Percentiles rank a stretch among this genome's conserved stretches.
These are phyloP conservation scores for Coemansia sp. DNA, from an alignment of 192 early-diverging fungal genomes.

Conservation along the genomic window DNA sequence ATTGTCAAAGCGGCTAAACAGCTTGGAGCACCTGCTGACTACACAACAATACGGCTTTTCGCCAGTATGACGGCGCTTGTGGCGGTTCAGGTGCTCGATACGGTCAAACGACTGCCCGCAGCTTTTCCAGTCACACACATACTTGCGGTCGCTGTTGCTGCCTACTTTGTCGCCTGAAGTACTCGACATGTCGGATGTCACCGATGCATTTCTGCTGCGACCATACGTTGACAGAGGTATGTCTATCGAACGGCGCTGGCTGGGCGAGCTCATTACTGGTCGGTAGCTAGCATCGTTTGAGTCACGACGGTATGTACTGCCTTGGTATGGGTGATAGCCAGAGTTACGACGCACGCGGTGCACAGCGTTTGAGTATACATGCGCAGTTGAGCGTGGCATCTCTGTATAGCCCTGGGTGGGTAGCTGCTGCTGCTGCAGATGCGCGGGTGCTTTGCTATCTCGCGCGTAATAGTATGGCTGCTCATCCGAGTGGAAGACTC, in stretches of 20 bases:
- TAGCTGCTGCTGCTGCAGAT: slow-evolving; percentile 15
- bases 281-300: not conserved
- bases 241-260: not conserved
- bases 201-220: slow-evolving; percentile 21
- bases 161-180: slow-evolving; percentile 15
- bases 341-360: slow-evolving; percentile 7
- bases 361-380: not conserved
- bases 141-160: slow-evolving; percentile 38
- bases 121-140: slow-evolving; percentile 41
- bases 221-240: not conserved
- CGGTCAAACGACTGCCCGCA: slow-evolving; percentile 69
- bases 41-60: slow-evolving; percentile 76
- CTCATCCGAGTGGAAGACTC: slow-evolving; percentile 37
- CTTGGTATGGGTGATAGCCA: not conserved
- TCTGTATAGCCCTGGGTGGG: not conserved
- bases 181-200: slow-evolving; percentile 23
- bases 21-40: slow-evolving; percentile 61
- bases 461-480: slow-evolving; percentile 20
- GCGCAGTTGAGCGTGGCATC: not conserved
- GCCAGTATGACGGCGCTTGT: slow-evolving; percentile 62
- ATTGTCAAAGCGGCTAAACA: slow-evolving; percentile 76
- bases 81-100: slow-evolving; percentile 74
- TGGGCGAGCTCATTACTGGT: not conserved
- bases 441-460: slow-evolving; percentile 18
- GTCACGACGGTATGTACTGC: slow-evolving; percentile 8